A percentile compares a stretch with the other conserved stretches of the same genome.
Evolutionary conservation across 225 moss, liverwort and hornwort genomes (phyloP).

Genomic region (Sphagnum tenellum): DNA sequence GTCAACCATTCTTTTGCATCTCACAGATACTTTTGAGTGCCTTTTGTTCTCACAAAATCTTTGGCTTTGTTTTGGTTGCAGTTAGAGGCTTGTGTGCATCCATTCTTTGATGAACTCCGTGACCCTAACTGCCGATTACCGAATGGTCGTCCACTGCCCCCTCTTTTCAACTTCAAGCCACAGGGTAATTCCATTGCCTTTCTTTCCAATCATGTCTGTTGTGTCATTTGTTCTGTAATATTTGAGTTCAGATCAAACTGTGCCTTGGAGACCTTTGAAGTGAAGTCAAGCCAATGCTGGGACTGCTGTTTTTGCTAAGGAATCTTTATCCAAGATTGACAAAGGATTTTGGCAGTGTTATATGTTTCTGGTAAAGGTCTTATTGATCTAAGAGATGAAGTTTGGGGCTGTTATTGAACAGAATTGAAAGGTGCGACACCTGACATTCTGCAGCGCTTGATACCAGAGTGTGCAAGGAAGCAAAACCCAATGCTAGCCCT

Average conservation of each 20-base stretch:
- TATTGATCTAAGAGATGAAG: background rate
- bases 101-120: conserved; percentile 57
- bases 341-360: too few species aligned
- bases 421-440: conserved; percentile 8
- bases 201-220: too few species aligned
- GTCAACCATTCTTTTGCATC: background rate
- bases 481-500: conserved; percentile 6
- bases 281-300: too few species aligned
- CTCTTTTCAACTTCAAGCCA: conserved; percentile 53
- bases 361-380: background rate
- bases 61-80: conserved; percentile 8
- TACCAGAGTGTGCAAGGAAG: conserved; percentile 8
- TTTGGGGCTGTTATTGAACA: background rate
- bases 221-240: too few species aligned
- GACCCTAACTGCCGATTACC: conserved; percentile 48
- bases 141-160: conserved; percentile 44
- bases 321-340: too few species aligned
- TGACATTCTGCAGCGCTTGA: conserved; percentile 4
- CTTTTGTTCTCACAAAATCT: background rate
- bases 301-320: too few species aligned
- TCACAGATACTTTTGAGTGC: background rate
- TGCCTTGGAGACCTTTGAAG: too few species aligned
- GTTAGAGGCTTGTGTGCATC: conserved; percentile 58
- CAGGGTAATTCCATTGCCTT: conserved; percentile 21
- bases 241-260: too few species aligned